Base-by-base conservation (phyloP, 176 grass and related monocot genomes). In the Eleusine indica region DNA sequence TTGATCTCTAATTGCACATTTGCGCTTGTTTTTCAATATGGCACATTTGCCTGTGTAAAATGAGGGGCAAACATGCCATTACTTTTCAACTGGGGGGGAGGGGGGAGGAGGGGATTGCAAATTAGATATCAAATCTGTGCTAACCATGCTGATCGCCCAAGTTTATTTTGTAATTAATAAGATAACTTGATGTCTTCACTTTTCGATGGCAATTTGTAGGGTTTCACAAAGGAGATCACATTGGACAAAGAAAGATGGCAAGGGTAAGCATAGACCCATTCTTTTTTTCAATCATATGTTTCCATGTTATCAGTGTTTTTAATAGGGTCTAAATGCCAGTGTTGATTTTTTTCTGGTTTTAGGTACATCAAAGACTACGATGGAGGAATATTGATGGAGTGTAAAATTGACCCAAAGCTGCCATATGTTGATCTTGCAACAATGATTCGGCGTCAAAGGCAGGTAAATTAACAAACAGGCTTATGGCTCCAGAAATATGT, bases 331-430 rank as follows among this genome's bases (percentile, higher is more conserved):
- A 67, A 47, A 78, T 70, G 62, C 4, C 30, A 65, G 18, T 29
- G 29, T 53, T 86, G 19, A 82, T n/a, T 15, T 63, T 83, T 52
- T 30, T 30, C 84, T 48, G 43, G 46, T 86, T 92, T 8, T 70
- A 99, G 97, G 67, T 99, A 99, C 70, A 99, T 99, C 70, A 99
- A 99, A 70, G 97, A 99, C 13, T 99, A 99, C 82, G 97, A 99
- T 80, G 97, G 97, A 83, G 97, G 97, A 77, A 96, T 99, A 90
- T 85, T 99, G 54, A 99, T 99, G 97, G 91, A 99, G 68, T 99
- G 97, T 85, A 99, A 78, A 89, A 99, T 99, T 80, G 88, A 99
- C 82, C 91, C 28, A 32, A 99, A 96, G 76, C 79, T 99, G 79
- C 93, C 91, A 9, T 99, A 99, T 21, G 89, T 83, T 89, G 97